Evolutionary conservation across 768 basidiomycete genomes (phyloP).

Genomic region (Boletellus ananiceps): DNA sequence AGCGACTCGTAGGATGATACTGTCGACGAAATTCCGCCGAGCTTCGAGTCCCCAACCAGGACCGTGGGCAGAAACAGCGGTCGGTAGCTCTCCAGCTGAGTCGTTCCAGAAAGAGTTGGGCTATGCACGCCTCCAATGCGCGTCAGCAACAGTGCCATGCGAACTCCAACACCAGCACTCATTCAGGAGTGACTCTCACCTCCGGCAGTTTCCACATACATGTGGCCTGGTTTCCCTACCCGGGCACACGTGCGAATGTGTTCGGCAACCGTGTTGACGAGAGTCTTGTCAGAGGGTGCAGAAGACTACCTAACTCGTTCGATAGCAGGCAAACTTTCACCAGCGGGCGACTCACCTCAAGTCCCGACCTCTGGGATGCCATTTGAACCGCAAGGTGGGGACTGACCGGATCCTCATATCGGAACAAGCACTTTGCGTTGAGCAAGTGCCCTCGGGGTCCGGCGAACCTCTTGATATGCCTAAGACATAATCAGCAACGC

Average conservation of each 20-base stretch:
- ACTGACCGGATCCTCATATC: slow-evolving; percentile 85
- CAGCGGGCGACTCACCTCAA: slow-evolving; percentile 23
- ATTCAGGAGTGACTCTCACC: slow-evolving; percentile 50
- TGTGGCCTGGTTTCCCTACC: slow-evolving; percentile 38
- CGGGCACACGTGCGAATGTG: slow-evolving; percentile 56
- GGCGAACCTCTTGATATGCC: slow-evolving; percentile 61
- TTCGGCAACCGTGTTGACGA: slow-evolving; percentile 59
- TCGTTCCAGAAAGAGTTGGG: slow-evolving; percentile 75
- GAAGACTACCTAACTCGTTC: slow-evolving; percentile 20
- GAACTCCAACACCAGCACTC: slow-evolving; percentile 1
- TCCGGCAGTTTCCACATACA: slow-evolving; percentile 95
- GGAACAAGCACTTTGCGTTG: slow-evolving; percentile 68
- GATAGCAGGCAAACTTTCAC: slow-evolving; percentile 1
- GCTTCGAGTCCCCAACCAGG: slow-evolving; percentile 80
- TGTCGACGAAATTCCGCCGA: slow-evolving; percentile 93
- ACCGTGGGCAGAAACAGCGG: slow-evolving; percentile 84
- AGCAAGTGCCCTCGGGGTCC: slow-evolving; percentile 40
- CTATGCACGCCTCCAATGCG: slow-evolving; percentile 75
- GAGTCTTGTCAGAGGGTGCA: slow-evolving; percentile 57
- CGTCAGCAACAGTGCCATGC: not conserved
- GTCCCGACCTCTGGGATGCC: slow-evolving; percentile 31
- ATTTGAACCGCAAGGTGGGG: slow-evolving; percentile 82
- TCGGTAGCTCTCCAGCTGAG: slow-evolving; percentile 83
- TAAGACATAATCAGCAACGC: slow-evolving; percentile 27
- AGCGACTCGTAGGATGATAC: slow-evolving; percentile 93